phyloP scores from a whole-genome alignment of 352 stramenopile species.

The Phytophthora brassicae region DNA sequence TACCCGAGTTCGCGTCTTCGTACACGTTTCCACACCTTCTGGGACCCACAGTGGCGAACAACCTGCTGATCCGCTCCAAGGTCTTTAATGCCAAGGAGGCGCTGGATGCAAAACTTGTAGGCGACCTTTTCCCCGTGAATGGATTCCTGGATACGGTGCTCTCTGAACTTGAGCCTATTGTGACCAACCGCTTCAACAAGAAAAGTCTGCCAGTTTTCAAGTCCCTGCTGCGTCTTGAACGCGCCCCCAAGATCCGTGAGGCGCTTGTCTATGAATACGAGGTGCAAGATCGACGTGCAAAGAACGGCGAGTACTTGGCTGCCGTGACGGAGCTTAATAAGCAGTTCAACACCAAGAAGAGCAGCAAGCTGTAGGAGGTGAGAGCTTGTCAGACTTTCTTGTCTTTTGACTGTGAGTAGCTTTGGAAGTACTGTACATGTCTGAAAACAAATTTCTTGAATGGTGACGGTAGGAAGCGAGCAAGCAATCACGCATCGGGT shows the following conservation, averaged over 20 bases:
- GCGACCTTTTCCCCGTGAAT: constrained; percentile 43
- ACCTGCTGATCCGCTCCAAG: constrained; percentile 72
- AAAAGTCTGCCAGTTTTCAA: constrained; percentile 67
- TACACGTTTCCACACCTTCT: constrained; percentile 79
- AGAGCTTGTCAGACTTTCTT: no score
- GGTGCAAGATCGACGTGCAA: constrained; percentile 61
- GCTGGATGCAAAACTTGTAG: constrained; percentile 55
- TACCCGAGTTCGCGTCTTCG: constrained; percentile 81
- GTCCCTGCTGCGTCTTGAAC: constrained; percentile 47
- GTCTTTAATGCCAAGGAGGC: constrained; percentile 55
- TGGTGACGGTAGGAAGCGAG: no score
- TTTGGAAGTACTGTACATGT: no score
- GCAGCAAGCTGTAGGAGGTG: constrained; percentile 35
- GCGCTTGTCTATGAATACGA: constrained; percentile 65
- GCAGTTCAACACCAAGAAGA: constrained; percentile 34
- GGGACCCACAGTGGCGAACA: constrained; percentile 54
- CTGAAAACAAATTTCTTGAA: no score
- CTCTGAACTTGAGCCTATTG: constrained; percentile 44
- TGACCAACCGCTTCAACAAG: constrained; percentile 45
- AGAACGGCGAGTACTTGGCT: constrained; percentile 45
- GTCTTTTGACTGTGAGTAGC: no score
- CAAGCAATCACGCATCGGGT: no score
- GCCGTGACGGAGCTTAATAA: constrained; percentile 38
- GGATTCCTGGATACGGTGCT: constrained; percentile 57
- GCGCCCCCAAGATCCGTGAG: constrained; percentile 54